Percentiles rank a stretch among this genome's conserved stretches.
Conservation (phyloP, 2,329 filamentous ascomycete species). For the Neonectria neomacrospora region DNA sequence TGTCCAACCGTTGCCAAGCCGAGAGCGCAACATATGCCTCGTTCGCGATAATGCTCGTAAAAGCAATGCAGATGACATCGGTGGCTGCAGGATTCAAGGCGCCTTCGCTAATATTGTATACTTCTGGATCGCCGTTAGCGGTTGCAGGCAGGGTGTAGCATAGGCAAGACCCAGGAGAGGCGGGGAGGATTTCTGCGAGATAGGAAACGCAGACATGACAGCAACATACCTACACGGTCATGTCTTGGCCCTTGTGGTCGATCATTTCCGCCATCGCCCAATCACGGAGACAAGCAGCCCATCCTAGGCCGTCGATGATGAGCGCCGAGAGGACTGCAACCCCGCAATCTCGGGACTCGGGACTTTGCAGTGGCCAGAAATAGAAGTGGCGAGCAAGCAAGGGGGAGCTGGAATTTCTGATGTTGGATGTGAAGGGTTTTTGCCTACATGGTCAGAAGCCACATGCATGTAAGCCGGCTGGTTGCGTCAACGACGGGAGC, state of each 20-base stretch:
- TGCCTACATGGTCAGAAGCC: not conserved
- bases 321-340: slow-evolving; percentile 6
- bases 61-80: not conserved
- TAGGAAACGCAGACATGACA: not conserved
- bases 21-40: not conserved
- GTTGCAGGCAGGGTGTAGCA: no score
- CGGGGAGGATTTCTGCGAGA: not conserved
- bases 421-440: slow-evolving; percentile 11
- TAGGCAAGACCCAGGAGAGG: no score
- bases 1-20: slow-evolving; percentile 4
- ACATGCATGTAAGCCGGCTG: slow-evolving; percentile 11
- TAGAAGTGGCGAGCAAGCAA: slow-evolving; percentile 11
- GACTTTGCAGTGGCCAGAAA: slow-evolving; percentile 11
- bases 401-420: not conserved
- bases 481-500: slow-evolving; percentile 2
- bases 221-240: not conserved
- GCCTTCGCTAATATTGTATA: not conserved
- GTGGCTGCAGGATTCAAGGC: not conserved
- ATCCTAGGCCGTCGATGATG: not conserved
- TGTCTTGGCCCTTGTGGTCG: not conserved
- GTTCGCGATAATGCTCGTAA: not conserved
- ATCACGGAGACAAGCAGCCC: not conserved
- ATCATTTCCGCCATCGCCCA: not conserved
- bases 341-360: slow-evolving; percentile 4
- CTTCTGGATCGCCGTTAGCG: not conserved